phyloP scores from a whole-genome alignment of 495 filamentous ascomycete species.

The Paragyromitra xinjiangensis region DNA sequence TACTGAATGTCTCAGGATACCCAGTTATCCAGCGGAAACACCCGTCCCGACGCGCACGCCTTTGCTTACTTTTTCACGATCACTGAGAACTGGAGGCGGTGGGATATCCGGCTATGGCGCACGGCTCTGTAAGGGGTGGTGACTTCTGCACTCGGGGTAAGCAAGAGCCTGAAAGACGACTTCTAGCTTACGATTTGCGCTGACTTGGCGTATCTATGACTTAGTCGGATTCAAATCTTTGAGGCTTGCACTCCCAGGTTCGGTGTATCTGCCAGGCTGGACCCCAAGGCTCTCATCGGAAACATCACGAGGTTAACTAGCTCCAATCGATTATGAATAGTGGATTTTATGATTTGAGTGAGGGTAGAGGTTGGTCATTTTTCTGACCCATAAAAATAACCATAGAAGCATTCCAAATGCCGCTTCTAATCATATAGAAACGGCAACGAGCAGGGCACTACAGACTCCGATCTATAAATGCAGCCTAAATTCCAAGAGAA shows the following conservation, averaged over 20 bases:
- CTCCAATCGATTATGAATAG: neutral
- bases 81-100: neutral
- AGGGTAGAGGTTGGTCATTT: neutral
- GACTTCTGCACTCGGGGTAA: neutral
- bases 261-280: neutral
- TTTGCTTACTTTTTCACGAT: conserved; percentile 11
- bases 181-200: neutral
- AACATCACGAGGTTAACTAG: neutral
- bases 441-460: neutral
- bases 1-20: neutral
- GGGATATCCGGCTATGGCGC: too few relatives aligned
- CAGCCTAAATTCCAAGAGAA: neutral
- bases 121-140: neutral
- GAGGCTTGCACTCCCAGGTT: too few relatives aligned
- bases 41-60: conserved; percentile 33
- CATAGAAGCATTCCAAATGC: neutral
- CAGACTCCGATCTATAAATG: neutral
- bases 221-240: too few relatives aligned
- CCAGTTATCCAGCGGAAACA: neutral
- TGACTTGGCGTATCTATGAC: too few relatives aligned
- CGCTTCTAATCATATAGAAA: neutral
- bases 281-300: neutral
- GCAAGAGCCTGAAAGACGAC: neutral
- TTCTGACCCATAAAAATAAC: neutral
- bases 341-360: neutral